Base-by-base conservation (phyloP, 2,329 filamentous ascomycete genomes). In the Beauveria sp. region DNA sequence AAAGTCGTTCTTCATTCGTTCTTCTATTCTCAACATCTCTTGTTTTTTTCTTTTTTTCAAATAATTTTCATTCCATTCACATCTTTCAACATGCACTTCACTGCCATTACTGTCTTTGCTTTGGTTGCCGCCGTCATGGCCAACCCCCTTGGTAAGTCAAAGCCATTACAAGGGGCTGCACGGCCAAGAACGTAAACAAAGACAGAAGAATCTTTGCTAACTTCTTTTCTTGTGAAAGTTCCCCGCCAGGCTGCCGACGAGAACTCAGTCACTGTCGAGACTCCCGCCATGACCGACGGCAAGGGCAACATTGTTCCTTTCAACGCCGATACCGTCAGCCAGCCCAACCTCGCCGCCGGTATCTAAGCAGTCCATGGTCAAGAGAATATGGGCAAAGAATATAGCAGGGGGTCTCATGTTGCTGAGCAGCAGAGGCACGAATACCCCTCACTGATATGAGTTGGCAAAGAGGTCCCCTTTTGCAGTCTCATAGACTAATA, bases 21-120 rank as follows among this genome's bases (percentile, higher is more conserved):
- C 28, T 38, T 52, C 50, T 16, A 22, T 52, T n/a, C n/a, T 43
- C 40, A 5, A 12, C 9, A 18, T 50, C 48, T 28, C 6, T 22
- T n/a, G n/a, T n/a, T n/a, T 31, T 16, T 52, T 22, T 34, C 18
- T 48, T 57, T 14, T 12, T 40, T 26, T 38, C n/a, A 16, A 1
- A 51, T 52, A 12, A 40, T 16, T 59, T 71, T 66, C 59, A 66
- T 64, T 34, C 12, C 10, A 26, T 22, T 18, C 2, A 7, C n/a
- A 9, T 48, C 12, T 12, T 34, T 73, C 77, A 83, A 76, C 63
- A 84, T 84, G 82, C 79, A 83, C 76, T 79, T 79, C 77, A 76
- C 78, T 63, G 64, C 78, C 65, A 65, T 79, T 67, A 74, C 77
- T 68, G 62, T 83, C 64, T 71, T 81, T 67, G 73, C 80, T 64